Conservation (phyloP, 257 asterid genomes). For the Cynanchum wilfordii region DNA sequence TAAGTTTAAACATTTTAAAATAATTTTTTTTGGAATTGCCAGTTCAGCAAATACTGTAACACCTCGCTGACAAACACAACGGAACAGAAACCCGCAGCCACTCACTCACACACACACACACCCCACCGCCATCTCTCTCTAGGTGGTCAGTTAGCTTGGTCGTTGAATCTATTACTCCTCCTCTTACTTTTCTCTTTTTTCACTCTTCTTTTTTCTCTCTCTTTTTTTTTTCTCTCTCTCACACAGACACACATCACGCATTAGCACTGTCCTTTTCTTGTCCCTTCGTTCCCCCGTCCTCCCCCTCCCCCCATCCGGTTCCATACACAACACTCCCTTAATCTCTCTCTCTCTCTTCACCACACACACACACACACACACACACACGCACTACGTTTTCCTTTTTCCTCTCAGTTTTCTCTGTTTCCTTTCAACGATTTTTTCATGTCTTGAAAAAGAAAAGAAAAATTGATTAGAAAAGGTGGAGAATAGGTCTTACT, state of each 20-base stretch:
- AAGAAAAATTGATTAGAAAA: not conserved
- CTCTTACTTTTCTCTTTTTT: not conserved
- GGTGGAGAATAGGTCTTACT: not conserved
- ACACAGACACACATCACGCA: not conserved
- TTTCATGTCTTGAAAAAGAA: not conserved
- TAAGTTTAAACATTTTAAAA: too few relatives aligned
- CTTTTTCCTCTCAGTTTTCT: not conserved
- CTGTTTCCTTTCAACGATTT: not conserved
- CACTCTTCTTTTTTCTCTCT: not conserved
- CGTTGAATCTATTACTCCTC: not conserved
- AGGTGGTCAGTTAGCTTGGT: not conserved
- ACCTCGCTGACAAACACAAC: not conserved
- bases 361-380: not conserved
- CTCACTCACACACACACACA: not conserved
- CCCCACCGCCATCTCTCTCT: not conserved
- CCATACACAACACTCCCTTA: not conserved
- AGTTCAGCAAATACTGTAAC: not conserved
- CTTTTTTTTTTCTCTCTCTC: not conserved
- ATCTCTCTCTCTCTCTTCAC: constrained; percentile 1
- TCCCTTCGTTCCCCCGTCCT: not conserved
- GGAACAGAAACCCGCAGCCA: not conserved
- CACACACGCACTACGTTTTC: not conserved
- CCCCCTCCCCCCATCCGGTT: not conserved
- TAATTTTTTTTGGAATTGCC: constrained; percentile 1
- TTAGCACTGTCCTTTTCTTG: constrained; percentile 13